Conservation (phyloP, 2,329 filamentous ascomycete genomes). For the Cladophialophora carrionii region DNA sequence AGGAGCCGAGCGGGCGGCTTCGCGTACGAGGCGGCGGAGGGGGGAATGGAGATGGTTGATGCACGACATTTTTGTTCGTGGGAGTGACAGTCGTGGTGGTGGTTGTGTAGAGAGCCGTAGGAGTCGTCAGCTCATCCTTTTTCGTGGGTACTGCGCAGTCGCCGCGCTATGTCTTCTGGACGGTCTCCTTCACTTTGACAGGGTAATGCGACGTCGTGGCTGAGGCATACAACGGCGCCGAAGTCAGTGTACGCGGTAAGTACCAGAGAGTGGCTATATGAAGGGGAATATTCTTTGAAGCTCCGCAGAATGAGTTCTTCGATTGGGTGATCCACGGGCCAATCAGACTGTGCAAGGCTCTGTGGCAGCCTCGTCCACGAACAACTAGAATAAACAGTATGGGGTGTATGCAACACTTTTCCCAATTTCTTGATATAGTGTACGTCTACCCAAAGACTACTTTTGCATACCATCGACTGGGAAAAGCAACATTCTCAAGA, state of each 20-base stretch:
- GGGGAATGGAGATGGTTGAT: slow-evolving; percentile 62
- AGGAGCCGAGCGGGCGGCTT: slow-evolving; percentile 49
- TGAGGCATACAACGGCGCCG: neutral
- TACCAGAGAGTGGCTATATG: neutral
- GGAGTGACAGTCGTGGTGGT: neutral
- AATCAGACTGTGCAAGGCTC: neutral
- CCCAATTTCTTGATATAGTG: no score
- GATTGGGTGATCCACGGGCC: neutral
- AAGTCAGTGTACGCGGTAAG: neutral
- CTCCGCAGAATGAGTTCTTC: slow-evolving; percentile 1
- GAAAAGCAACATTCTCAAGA: neutral
- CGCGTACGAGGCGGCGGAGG: slow-evolving; percentile 59
- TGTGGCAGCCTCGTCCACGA: neutral
- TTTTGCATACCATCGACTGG: no score
- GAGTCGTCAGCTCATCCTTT: slow-evolving; percentile 26
- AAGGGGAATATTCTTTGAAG: neutral
- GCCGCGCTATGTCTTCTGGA: neutral
- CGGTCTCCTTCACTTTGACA: neutral
- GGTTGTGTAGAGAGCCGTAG: neutral
- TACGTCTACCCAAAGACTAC: no score
- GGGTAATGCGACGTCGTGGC: neutral
- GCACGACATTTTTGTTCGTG: slow-evolving; percentile 60
- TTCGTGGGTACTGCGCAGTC: neutral
- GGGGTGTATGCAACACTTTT: no score
- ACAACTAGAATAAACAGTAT: neutral